Conservation (phyloP, 257 asterid genomes). For the Apocynum venetum region DNA sequence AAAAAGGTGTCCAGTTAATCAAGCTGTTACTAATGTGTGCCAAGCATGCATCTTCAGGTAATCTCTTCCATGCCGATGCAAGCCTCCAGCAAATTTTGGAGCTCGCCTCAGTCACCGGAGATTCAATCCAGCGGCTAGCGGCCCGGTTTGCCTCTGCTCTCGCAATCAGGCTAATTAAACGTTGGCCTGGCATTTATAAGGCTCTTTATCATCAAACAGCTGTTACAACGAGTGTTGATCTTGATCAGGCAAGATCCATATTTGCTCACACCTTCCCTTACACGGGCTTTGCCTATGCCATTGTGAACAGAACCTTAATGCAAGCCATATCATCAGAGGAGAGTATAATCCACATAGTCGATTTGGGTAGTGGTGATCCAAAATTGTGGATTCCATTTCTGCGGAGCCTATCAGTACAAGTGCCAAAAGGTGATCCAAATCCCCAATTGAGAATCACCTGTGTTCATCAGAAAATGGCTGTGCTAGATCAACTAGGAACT, state of each 20-base stretch:
- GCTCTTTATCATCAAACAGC: slow-evolving; percentile 25
- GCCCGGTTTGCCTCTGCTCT: slow-evolving; percentile 48
- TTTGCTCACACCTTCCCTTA: slow-evolving; percentile 31
- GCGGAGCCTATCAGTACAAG: slow-evolving; percentile 28
- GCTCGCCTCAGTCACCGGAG: slow-evolving; percentile 42
- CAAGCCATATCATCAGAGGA: slow-evolving; percentile 28
- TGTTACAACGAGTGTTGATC: slow-evolving; percentile 8
- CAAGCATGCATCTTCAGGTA: slow-evolving; percentile 44
- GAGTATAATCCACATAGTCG: slow-evolving; percentile 35
- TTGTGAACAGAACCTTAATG: slow-evolving; percentile 29
- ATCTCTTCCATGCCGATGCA: slow-evolving; percentile 47
- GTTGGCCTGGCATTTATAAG: slow-evolving; percentile 62
- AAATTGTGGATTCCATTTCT: slow-evolving; percentile 46
- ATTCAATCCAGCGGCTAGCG: slow-evolving; percentile 48
- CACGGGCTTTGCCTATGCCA: slow-evolving; percentile 32
- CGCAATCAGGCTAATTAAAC: slow-evolving; percentile 45
- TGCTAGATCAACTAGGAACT: slow-evolving; percentile 25
- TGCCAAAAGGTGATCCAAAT: not conserved
- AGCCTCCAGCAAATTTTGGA: slow-evolving; percentile 39
- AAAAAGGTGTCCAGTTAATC: slow-evolving; percentile 39
- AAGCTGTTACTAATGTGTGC: slow-evolving; percentile 46
- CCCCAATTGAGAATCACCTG: slow-evolving; percentile 39
- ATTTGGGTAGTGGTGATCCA: slow-evolving; percentile 41
- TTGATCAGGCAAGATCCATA: slow-evolving; percentile 25
- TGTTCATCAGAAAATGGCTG: slow-evolving; percentile 25